Conservation (phyloP, 108 stramenopile species). For the Nitzschia sp. region DNA sequence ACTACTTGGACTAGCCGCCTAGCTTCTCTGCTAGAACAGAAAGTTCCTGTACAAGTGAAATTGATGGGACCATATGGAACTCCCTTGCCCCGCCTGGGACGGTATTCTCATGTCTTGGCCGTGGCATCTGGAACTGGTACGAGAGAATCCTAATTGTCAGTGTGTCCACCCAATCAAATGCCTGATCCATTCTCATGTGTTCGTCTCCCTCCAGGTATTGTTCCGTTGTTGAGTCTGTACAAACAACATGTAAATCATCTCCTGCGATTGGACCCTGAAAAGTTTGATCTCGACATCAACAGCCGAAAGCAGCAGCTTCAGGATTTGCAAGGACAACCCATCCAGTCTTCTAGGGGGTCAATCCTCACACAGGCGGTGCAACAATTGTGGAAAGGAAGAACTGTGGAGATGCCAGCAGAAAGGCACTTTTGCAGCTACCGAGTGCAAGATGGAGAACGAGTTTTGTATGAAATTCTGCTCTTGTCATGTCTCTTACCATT, state of each 20-base stretch:
- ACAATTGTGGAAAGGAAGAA: neutral
- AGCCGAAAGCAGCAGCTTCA: constrained; percentile 13
- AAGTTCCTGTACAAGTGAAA: constrained; percentile 15
- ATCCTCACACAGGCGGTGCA: neutral
- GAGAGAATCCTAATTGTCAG: too few relatives aligned
- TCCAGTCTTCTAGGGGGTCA: neutral
- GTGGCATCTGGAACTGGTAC: constrained; percentile 39
- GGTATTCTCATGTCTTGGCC: constrained; percentile 36
- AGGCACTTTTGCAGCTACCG: neutral
- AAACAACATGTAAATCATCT: constrained; percentile 37
- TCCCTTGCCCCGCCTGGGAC: constrained; percentile 23
- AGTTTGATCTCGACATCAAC: constrained; percentile 18
- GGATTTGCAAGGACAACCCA: neutral
- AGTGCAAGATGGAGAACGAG: constrained; percentile 2
- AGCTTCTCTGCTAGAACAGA: constrained; percentile 14
- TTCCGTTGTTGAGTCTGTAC: constrained; percentile 41
- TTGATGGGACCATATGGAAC: constrained; percentile 55
- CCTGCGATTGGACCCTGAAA: constrained; percentile 26
- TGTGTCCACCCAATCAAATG: too few relatives aligned
- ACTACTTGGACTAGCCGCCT: constrained; percentile 32
- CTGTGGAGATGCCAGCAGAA: constrained; percentile 12
- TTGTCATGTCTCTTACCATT: constrained; percentile 30
- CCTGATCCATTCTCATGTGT: too few relatives aligned
- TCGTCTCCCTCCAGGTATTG: constrained; percentile 24
- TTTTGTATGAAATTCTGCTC: constrained; percentile 32